These are phyloP conservation scores for Pelargonium australe DNA, from an alignment of 441 rosid genomes.

Conservation along the genomic window DNA sequence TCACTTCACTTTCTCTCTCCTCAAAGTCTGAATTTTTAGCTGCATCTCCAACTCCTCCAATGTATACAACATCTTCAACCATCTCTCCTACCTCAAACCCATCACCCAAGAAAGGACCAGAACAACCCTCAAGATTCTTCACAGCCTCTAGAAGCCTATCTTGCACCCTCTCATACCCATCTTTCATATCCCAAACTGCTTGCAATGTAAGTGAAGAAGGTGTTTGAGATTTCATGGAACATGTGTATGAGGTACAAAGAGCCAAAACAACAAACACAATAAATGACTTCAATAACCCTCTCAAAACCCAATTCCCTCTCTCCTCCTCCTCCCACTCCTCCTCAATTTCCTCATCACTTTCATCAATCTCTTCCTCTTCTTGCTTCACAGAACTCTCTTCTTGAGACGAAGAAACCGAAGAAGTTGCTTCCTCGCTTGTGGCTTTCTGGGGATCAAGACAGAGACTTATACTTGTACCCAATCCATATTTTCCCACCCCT, in stretches of 20 bases:
- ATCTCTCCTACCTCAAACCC: conserved; percentile 21
- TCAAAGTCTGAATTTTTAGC: conserved; percentile 12
- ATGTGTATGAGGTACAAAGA: conserved; percentile 27
- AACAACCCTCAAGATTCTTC: conserved; percentile 18
- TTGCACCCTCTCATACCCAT: conserved; percentile 25
- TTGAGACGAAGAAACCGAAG: conserved; percentile 11
- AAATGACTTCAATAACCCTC: conserved; percentile 21
- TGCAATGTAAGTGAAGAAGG: conserved; percentile 15
- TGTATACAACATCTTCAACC: conserved; percentile 6
- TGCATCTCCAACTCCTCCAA: neutral
- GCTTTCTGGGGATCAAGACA: conserved; percentile 7
- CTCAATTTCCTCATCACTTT: conserved; percentile 25
- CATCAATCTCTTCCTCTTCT: conserved; percentile 23
- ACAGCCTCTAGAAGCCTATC: conserved; percentile 16
- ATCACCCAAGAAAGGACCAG: neutral
- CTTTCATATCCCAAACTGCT: conserved; percentile 18
- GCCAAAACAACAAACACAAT: conserved; percentile 25
- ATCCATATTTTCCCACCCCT: conserved; percentile 16
- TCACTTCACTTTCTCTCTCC: conserved; percentile 2
- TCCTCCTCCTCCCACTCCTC: conserved; percentile 26
- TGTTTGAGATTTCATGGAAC: conserved; percentile 35
- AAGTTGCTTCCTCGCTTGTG: conserved; percentile 18
- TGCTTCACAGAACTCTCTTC: conserved; percentile 12
- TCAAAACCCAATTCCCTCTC: conserved; percentile 24
- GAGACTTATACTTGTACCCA: neutral